Conservation (phyloP, 1,284 basidiomycete genomes). For the Leccinum huronense region DNA sequence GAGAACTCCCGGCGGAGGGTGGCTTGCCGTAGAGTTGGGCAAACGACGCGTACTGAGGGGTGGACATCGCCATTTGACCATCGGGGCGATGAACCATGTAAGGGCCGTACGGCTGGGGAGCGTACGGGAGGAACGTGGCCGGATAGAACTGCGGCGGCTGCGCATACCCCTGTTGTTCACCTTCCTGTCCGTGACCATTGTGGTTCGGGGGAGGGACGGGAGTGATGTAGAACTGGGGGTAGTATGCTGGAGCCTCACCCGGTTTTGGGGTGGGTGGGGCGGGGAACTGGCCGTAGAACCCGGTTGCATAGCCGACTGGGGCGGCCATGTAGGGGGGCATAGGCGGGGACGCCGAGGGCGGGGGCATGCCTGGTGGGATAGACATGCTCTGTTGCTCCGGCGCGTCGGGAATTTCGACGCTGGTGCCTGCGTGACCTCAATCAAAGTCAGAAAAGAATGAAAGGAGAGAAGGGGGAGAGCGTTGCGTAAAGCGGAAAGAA, state of each 20-base stretch:
- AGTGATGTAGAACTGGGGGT: slow-evolving; percentile 49
- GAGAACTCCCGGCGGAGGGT: slow-evolving; percentile 33
- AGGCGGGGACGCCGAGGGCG: slow-evolving; percentile 44
- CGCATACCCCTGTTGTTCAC: slow-evolving; percentile 45
- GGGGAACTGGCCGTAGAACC: slow-evolving; percentile 51
- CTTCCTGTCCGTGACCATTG: slow-evolving; percentile 45
- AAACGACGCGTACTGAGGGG: slow-evolving; percentile 39
- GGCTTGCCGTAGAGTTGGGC: slow-evolving; percentile 37
- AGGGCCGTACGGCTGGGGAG: slow-evolving; percentile 48
- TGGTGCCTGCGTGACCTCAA: slow-evolving; percentile 56
- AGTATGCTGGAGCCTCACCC: slow-evolving; percentile 50
- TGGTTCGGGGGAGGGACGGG: slow-evolving; percentile 42
- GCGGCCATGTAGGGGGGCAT: slow-evolving; percentile 46
- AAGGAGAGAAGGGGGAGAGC: slow-evolving; percentile 6
- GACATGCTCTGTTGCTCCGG: slow-evolving; percentile 44
- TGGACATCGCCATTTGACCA: slow-evolving; percentile 38
- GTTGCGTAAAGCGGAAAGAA: slow-evolving; percentile 22
- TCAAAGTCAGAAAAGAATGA: slow-evolving; percentile 39
- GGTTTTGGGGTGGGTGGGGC: slow-evolving; percentile 49
- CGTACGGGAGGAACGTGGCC: slow-evolving; percentile 47
- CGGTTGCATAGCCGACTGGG: slow-evolving; percentile 42
- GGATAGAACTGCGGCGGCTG: slow-evolving; percentile 50
- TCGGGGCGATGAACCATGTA: slow-evolving; percentile 52
- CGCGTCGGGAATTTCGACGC: slow-evolving; percentile 50
- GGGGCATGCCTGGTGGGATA: slow-evolving; percentile 43